A percentile compares a stretch with the other conserved stretches of the same genome.
Conservation (phyloP, 2,329 filamentous ascomycete species). For the Tolypocladium pustulatum region DNA sequence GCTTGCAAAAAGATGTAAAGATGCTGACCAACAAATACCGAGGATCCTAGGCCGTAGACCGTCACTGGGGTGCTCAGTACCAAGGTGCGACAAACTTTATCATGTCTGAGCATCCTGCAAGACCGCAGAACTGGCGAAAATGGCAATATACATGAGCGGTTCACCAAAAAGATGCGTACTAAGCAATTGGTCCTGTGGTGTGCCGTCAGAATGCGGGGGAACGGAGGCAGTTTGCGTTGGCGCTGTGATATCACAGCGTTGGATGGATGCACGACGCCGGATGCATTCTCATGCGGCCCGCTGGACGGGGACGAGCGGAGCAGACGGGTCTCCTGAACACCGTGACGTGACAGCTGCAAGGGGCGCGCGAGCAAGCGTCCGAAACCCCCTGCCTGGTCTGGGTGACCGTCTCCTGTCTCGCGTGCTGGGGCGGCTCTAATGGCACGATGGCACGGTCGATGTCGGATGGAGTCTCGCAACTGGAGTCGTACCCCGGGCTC, state of each 20-base stretch:
- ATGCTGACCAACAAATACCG: neutral
- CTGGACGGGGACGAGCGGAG: neutral
- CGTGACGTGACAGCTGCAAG: neutral
- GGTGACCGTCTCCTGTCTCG: neutral
- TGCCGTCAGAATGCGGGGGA: neutral
- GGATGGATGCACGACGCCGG: neutral
- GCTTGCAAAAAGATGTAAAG: neutral
- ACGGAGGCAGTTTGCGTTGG: neutral
- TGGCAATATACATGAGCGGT: neutral
- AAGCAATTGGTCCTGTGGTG: neutral
- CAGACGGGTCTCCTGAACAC: neutral
- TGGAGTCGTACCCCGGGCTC: neutral
- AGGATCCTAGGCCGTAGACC: neutral
- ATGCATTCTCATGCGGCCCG: neutral
- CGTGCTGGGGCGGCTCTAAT: neutral
- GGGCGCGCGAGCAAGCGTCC: neutral
- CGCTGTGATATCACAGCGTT: neutral
- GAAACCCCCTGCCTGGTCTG: neutral
- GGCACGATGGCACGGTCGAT: neutral
- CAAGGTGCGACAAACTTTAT: neutral
- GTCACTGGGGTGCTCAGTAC: too few relatives aligned
- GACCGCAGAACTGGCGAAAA: neutral
- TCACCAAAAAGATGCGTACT: neutral
- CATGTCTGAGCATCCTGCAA: neutral
- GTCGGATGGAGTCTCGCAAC: neutral